phyloP scores from a whole-genome alignment of 345 rosid genomes.

The Eucalyptus fibrosa region DNA sequence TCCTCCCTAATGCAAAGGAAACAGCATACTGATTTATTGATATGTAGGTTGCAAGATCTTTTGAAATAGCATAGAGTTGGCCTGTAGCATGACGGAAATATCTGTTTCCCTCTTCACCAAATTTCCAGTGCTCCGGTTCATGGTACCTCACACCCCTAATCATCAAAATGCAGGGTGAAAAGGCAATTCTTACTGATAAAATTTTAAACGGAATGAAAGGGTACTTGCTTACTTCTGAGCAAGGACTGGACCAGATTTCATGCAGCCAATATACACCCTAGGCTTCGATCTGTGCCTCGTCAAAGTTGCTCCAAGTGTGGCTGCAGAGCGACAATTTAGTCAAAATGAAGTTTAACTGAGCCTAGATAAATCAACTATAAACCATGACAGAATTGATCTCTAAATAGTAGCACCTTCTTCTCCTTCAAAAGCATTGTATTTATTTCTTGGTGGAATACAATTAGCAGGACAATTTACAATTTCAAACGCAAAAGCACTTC shows the following conservation, averaged over 20 bases:
- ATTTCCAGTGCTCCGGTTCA: slow-evolving; percentile 96
- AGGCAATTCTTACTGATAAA: background rate
- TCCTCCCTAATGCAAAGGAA: background rate
- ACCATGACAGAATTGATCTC: background rate
- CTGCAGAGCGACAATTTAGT: slow-evolving; percentile 23
- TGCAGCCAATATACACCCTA: slow-evolving; percentile 86
- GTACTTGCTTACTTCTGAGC: slow-evolving; percentile 69
- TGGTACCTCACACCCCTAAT: slow-evolving; percentile 90
- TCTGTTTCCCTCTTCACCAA: slow-evolving; percentile 92
- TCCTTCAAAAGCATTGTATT: background rate
- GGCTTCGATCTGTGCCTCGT: slow-evolving; percentile 59
- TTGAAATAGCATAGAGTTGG: slow-evolving; percentile 88
- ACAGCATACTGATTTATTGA: slow-evolving; percentile 74
- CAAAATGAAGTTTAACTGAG: background rate
- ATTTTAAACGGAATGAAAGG: background rate
- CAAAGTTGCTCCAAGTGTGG: slow-evolving; percentile 86
- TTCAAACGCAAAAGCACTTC: background rate
- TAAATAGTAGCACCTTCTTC: background rate
- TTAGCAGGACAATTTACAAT: background rate
- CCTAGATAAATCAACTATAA: background rate
- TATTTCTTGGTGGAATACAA: background rate
- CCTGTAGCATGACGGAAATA: slow-evolving; percentile 98
- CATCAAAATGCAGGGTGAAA: background rate
- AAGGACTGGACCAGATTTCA: slow-evolving; percentile 98
- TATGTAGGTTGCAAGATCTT: slow-evolving; percentile 78